Conservation (phyloP, 192 early-diverging fungal species). For the Chytriomyces sp. region DNA sequence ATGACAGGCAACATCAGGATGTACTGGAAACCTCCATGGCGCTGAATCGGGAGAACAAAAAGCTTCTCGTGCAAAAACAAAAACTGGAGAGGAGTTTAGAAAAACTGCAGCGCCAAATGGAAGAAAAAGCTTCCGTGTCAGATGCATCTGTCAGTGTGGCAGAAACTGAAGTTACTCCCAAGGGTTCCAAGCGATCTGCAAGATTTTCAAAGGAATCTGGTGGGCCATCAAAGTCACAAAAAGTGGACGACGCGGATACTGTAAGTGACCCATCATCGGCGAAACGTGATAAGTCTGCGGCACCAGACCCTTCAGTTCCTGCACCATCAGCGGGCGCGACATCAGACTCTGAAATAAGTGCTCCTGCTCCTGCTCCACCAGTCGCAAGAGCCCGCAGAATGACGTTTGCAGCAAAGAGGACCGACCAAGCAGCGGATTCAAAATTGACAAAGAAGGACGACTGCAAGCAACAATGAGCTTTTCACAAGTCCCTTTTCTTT, state of each 20-base stretch:
- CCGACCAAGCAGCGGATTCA: neutral
- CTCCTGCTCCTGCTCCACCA: slow-evolving; percentile 3
- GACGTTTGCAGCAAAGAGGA: neutral
- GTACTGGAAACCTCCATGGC: slow-evolving; percentile 24
- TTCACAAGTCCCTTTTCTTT: too few species aligned
- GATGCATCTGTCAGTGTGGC: neutral
- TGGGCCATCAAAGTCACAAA: neutral
- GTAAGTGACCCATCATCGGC: slow-evolving; percentile 4
- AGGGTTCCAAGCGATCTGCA: slow-evolving; percentile 1
- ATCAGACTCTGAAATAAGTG: neutral
- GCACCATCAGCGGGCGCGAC: neutral
- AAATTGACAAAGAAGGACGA: neutral
- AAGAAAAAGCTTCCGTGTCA: neutral
- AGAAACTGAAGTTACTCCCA: slow-evolving; percentile 12
- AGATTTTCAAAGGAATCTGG: too few species aligned
- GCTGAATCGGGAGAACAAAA: slow-evolving; percentile 26
- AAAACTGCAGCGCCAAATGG: slow-evolving; percentile 25
- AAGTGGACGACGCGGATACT: neutral
- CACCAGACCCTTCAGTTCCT: neutral
- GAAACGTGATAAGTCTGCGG: neutral
- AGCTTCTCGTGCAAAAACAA: slow-evolving; percentile 16
- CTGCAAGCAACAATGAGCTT: slow-evolving; percentile 6
- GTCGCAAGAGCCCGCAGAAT: neutral
- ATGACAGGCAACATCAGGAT: slow-evolving; percentile 22
- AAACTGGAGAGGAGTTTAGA: slow-evolving; percentile 5